Evolutionary conservation across 352 stramenopile species (phyloP).

Genomic region (Globisporangium alternatum): DNA sequence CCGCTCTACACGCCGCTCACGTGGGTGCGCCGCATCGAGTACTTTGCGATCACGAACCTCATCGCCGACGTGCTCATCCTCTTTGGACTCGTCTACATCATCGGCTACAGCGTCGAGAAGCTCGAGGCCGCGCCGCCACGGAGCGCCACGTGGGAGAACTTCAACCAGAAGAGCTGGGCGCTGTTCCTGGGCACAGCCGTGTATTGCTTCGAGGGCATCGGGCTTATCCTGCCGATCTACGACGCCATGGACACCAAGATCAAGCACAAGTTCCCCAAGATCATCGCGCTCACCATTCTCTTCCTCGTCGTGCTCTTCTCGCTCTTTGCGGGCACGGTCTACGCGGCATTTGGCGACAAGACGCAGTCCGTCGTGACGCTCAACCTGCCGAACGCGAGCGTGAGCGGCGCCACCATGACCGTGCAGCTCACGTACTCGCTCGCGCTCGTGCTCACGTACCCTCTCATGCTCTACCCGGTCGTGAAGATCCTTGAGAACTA

Average conservation of each 20-base stretch:
- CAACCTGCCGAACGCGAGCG: conserved; percentile 48
- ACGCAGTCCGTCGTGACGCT: conserved; percentile 63
- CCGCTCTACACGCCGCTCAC: conserved; percentile 64
- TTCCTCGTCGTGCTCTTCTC: conserved; percentile 57
- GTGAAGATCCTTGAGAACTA: conserved; percentile 73
- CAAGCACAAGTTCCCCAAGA: conserved; percentile 61
- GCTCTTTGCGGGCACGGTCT: conserved; percentile 52
- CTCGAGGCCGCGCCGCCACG: conserved; percentile 27
- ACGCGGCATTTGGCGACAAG: conserved; percentile 46
- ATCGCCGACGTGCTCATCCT: conserved; percentile 60
- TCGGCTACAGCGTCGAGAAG: conserved; percentile 47
- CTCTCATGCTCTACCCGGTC: conserved; percentile 68
- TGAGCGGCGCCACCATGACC: conserved; percentile 52
- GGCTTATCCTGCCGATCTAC: conserved; percentile 67
- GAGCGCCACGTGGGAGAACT: conserved; percentile 52
- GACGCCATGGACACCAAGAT: conserved; percentile 50
- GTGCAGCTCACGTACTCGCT: conserved; percentile 68
- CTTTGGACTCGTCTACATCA: conserved; percentile 57
- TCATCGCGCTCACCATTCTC: conserved; percentile 43
- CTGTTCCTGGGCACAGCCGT: conserved; percentile 62
- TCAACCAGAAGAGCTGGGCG: conserved; percentile 61
- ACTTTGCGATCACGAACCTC: conserved; percentile 70
- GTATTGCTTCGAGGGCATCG: conserved; percentile 75
- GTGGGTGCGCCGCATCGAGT: conserved; percentile 72
- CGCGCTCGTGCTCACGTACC: conserved; percentile 67